Evolutionary conservation across 2,329 filamentous ascomycete genomes (phyloP).

Genomic region (Stagonosporopsis vannaccii): DNA sequence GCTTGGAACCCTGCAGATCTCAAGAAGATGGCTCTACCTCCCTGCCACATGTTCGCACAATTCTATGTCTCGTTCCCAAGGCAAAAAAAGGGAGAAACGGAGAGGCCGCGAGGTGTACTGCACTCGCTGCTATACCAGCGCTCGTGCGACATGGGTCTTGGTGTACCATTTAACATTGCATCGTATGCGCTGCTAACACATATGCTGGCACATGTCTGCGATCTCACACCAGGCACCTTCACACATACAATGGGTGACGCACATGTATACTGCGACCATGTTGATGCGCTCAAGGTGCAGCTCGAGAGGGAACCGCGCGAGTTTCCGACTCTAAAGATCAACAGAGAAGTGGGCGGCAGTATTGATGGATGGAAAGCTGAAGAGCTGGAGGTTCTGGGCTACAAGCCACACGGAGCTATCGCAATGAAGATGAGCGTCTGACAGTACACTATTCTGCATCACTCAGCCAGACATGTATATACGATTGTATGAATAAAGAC

Average conservation of each 20-base stretch:
- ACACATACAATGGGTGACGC: slow-evolving; percentile 98
- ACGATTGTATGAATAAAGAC: slow-evolving; percentile 4
- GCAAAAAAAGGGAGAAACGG: slow-evolving; percentile 34
- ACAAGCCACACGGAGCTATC: slow-evolving; percentile 89
- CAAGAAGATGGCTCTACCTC: slow-evolving; percentile 87
- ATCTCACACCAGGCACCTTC: slow-evolving; percentile 83
- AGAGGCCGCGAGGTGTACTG: slow-evolving; percentile 68
- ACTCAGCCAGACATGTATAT: slow-evolving; percentile 5
- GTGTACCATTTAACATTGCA: slow-evolving; percentile 97
- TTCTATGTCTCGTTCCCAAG: slow-evolving; percentile 85
- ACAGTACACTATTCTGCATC: slow-evolving; percentile 6
- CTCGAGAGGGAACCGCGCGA: slow-evolving; percentile 78
- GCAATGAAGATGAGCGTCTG: slow-evolving; percentile 99
- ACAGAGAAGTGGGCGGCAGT: slow-evolving; percentile 70
- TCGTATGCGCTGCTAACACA: slow-evolving; percentile 92
- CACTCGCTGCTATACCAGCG: slow-evolving; percentile 93
- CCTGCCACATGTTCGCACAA: slow-evolving; percentile 97
- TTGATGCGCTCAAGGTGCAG: slow-evolving; percentile 84
- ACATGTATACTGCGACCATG: slow-evolving; percentile 94
- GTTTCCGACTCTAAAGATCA: slow-evolving; percentile 82
- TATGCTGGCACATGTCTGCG: slow-evolving; percentile 89
- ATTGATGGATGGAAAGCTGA: slow-evolving; percentile 92
- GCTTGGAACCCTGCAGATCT: slow-evolving; percentile 95
- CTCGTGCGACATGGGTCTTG: slow-evolving; percentile 95
- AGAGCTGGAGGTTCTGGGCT: slow-evolving; percentile 86